Base-by-base conservation (phyloP, 2,329 filamentous ascomycete genomes). In the Aschersonia sp. region DNA sequence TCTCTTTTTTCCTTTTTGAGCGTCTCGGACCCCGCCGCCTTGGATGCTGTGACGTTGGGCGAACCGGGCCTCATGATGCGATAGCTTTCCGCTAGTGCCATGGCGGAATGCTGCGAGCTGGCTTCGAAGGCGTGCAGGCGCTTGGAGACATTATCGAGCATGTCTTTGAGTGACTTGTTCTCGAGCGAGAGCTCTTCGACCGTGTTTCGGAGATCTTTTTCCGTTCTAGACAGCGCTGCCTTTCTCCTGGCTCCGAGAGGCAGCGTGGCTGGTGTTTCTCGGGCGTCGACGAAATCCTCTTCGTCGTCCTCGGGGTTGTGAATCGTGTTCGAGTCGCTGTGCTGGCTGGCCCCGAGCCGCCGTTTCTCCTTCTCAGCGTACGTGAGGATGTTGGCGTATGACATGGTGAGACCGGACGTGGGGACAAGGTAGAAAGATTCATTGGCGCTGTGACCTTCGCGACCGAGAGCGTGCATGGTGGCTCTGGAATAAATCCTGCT, bases 351-450 rank as follows among this genome's bases (percentile, higher is more conserved):
- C 30, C 70, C 75, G 46, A 77, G 61, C 7, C 79, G 75, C 6
- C 78, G 71, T 60, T 76, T 80, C 59, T 83, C 80, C 57, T 83
- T 83, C 53, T 81, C 76, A 38, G 77, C 79, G 55, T 78, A 82
- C 42, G 72, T 83, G 28, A 95, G 70, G 47, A 98, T 96, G 52
- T 85, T 89, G 43, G 92, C 89, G 59, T 97, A 98, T 0, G 89
- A 92, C 51, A 89, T 84, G 3, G 89, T 96, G 53, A 91, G 89
- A 4, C 92, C 91, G 20, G 85, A 88, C 0, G 86, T 85, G 4
- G 91, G 92, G 1, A 98, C 92, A 1, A 97, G 85, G 61, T 96
- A 97, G 68, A 98, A 98, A 6, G 85, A 92, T 56, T 85, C 85
- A 50, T 74, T 77, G 12, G 77, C 69, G 12, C 74, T 73, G 31